phyloP scores from a whole-genome alignment of 495 filamentous ascomycete species.

The Staphylotrichum longicolle region DNA sequence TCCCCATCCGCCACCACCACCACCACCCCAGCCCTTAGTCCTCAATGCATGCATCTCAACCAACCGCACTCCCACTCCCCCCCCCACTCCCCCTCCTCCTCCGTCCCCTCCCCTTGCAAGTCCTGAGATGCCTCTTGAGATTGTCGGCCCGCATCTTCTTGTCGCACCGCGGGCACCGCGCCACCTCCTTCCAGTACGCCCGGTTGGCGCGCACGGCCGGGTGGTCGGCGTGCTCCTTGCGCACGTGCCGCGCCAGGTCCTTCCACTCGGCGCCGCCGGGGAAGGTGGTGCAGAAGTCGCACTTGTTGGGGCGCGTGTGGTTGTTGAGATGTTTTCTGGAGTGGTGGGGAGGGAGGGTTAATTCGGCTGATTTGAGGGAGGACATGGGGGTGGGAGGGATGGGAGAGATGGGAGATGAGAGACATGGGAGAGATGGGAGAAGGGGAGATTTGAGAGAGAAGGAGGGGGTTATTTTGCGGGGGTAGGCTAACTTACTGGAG shows the following conservation, averaged over 20 bases:
- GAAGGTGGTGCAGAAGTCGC: constrained; percentile 6
- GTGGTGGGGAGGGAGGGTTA: background rate
- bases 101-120: background rate
- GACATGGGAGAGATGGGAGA: background rate
- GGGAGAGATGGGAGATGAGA: background rate
- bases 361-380: background rate
- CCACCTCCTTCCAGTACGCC: background rate
- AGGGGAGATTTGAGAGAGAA: background rate
- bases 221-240: background rate
- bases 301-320: constrained; percentile 13
- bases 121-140: constrained; percentile 6
- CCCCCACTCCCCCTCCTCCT: background rate
- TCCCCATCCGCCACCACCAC: too few species aligned
- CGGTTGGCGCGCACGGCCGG: background rate
- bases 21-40: background rate
- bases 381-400: background rate
- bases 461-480: background rate
- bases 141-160: constrained; percentile 5
- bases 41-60: background rate
- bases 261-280: constrained; percentile 10
- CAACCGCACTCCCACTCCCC: background rate
- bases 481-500: background rate
- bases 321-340: constrained; percentile 10
- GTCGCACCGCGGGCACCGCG: background rate
- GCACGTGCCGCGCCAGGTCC: constrained; percentile 11